Conservation (phyloP, 805 yeast genomes). For the Pichia deserticola region DNA sequence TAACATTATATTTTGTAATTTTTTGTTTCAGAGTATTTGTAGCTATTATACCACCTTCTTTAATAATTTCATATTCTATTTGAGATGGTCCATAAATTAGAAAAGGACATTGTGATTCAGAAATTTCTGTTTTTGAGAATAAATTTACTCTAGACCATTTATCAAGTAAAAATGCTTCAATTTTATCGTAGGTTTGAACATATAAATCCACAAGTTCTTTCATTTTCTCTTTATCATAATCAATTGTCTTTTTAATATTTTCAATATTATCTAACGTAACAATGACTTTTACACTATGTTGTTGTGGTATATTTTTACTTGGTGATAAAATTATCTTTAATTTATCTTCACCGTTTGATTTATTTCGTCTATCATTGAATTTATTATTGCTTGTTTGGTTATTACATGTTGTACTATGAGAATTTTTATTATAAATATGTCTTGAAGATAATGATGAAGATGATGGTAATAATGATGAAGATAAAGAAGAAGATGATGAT, state of each 20-base stretch:
- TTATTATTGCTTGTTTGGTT: no score
- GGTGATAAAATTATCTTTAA: no score
- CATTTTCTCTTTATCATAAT: constrained; percentile 3
- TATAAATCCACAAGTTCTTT: background rate
- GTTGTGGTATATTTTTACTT: background rate
- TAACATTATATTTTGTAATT: constrained; percentile 17
- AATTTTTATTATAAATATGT: no score
- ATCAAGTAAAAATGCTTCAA: constrained; percentile 7
- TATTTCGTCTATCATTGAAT: no score
- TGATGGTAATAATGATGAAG: no score
- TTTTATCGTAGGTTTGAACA: constrained; percentile 1
- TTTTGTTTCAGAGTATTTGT: constrained; percentile 21
- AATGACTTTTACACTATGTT: background rate
- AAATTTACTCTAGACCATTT: constrained; percentile 6
- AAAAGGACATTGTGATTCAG: constrained; percentile 18
- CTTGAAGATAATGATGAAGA: no score
- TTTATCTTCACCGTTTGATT: no score
- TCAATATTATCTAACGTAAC: constrained; percentile 3
- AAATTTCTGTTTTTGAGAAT: constrained; percentile 4
- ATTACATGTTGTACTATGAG: no score
- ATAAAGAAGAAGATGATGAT: no score
- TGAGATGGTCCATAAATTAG: constrained; percentile 29
- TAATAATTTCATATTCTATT: constrained; percentile 24
- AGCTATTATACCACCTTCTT: constrained; percentile 22
- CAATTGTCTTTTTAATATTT: background rate